phyloP scores from a whole-genome alignment of 257 asterid genomes.

The Marsdenia floribunda region DNA sequence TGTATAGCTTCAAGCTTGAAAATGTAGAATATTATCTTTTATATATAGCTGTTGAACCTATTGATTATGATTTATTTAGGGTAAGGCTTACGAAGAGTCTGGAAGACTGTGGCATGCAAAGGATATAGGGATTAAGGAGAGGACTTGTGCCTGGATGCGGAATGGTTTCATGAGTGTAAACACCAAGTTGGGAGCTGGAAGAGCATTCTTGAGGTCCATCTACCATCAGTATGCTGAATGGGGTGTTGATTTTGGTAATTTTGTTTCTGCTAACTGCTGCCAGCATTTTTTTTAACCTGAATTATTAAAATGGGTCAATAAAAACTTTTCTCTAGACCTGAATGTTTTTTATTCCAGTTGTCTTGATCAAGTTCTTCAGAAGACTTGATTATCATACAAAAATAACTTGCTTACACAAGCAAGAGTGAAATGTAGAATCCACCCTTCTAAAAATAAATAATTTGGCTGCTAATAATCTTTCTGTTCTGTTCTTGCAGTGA shows the following conservation, averaged over 20 bases:
- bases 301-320: no score
- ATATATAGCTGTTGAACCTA: not conserved
- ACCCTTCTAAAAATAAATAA: not conserved
- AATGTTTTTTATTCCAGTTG: not conserved
- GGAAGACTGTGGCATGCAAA: slow-evolving; percentile 68
- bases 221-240: slow-evolving; percentile 87
- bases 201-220: slow-evolving; percentile 84
- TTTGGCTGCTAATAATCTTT: not conserved
- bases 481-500: slow-evolving; percentile 47
- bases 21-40: not conserved
- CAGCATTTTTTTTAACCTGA: slow-evolving; percentile 1
- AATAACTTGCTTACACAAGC: not conserved
- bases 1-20: not conserved
- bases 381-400: not conserved
- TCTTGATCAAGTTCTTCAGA: not conserved
- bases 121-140: slow-evolving; percentile 73
- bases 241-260: slow-evolving; percentile 95
- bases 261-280: not conserved
- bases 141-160: slow-evolving; percentile 83
- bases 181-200: slow-evolving; percentile 74
- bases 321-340: not conserved
- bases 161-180: slow-evolving; percentile 94
- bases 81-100: slow-evolving; percentile 65
- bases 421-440: not conserved
- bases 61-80: slow-evolving; percentile 31